A percentile compares a stretch with the other conserved stretches of the same genome.
Evolutionary conservation across 1,284 basidiomycete species (phyloP).

Genomic region (Trametes hirsuta): DNA sequence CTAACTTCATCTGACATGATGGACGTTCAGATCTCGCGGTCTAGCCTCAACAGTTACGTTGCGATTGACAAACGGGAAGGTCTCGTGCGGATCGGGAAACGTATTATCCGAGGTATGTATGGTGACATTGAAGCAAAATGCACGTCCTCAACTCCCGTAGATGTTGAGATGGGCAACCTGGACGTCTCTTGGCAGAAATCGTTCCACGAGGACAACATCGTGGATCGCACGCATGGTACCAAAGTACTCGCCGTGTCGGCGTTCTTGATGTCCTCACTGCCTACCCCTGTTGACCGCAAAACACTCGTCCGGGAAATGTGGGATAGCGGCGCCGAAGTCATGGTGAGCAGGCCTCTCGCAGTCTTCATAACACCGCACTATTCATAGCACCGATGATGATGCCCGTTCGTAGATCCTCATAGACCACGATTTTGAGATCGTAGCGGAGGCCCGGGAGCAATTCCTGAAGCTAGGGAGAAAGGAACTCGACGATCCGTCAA

Average conservation of each 20-base stretch:
- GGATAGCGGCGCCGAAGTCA: conserved; percentile 83
- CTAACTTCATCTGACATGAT: conserved; percentile 31
- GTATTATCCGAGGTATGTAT: conserved; percentile 55
- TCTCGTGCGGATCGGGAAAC: conserved; percentile 65
- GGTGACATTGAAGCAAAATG: conserved; percentile 6
- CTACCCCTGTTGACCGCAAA: conserved; percentile 65
- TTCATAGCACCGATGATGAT: background rate
- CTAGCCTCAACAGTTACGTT: conserved; percentile 60
- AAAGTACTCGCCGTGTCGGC: conserved; percentile 82
- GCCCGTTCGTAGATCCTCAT: conserved; percentile 70
- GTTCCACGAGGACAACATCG: conserved; percentile 50
- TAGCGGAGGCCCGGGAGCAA: conserved; percentile 84
- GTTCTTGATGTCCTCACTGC: conserved; percentile 80
- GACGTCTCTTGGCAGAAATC: conserved; percentile 58
- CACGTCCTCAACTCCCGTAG: conserved; percentile 37
- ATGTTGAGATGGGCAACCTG: conserved; percentile 47
- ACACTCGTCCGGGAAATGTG: conserved; percentile 83
- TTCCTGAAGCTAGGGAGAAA: conserved; percentile 71
- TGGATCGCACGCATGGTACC: conserved; percentile 42
- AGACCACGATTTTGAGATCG: conserved; percentile 82
- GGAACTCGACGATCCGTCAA: conserved; percentile 53
- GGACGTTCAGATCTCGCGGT: conserved; percentile 46
- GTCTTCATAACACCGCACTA: too few relatives aligned
- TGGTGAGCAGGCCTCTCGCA: conserved; percentile 47
- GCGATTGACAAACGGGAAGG: conserved; percentile 76